phyloP scores from a whole-genome alignment of 2,329 filamentous ascomycete genomes.

The Aureobasidium sp. region DNA sequence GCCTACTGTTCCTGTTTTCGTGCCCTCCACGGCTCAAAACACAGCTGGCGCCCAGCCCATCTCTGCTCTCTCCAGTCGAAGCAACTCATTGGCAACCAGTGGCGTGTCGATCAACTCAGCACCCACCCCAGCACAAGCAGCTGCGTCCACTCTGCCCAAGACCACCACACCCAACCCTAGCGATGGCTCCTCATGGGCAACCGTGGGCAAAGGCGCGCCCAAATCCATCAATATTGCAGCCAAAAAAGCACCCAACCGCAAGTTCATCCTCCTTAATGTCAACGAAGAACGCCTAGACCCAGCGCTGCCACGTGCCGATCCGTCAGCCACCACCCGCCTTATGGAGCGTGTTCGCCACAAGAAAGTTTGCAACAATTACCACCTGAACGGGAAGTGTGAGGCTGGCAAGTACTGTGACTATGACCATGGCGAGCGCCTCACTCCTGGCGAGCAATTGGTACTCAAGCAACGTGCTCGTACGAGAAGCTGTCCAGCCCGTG shows the following conservation, averaged over 20 bases:
- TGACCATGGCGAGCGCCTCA: constrained; percentile 35
- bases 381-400: constrained; percentile 33
- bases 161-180: neutral
- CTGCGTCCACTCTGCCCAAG: neutral
- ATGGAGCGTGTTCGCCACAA: constrained; percentile 23
- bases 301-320: constrained; percentile 28
- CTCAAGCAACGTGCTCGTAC: constrained; percentile 38
- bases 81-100: neutral
- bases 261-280: constrained; percentile 36
- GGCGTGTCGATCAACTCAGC: neutral
- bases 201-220: constrained; percentile 35
- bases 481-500: constrained; percentile 31
- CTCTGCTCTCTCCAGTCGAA: constrained; percentile 6
- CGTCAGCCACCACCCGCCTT: constrained; percentile 24
- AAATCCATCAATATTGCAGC: constrained; percentile 35
- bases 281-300: constrained; percentile 37
- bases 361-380: constrained; percentile 34
- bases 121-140: neutral
- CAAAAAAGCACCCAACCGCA: constrained; percentile 26
- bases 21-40: neutral
- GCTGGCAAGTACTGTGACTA: constrained; percentile 38
- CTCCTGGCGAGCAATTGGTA: constrained; percentile 32
- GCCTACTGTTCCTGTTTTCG: neutral
- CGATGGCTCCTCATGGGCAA: constrained; percentile 30
- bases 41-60: neutral